These are phyloP conservation scores for Exophiala calicioides DNA, from an alignment of 2,329 filamentous ascomycete species.

Conservation along the genomic window DNA sequence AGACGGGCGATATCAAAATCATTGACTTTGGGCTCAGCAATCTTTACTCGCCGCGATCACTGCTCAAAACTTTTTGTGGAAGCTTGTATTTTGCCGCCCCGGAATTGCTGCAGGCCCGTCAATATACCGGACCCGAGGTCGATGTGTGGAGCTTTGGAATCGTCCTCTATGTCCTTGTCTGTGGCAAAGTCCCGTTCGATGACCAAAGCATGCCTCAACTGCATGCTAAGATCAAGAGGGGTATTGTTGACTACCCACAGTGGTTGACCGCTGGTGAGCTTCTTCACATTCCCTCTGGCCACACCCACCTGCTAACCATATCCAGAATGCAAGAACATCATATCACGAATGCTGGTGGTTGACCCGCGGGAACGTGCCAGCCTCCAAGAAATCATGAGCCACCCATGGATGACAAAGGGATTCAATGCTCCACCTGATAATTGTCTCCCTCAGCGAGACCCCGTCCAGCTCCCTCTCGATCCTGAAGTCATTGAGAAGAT, in stretches of 20 bases:
- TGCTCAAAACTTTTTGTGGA: slow-evolving; percentile 95
- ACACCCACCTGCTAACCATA: slow-evolving; percentile 39
- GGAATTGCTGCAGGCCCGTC: slow-evolving; percentile 86
- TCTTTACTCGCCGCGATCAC: slow-evolving; percentile 79
- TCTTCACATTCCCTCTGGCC: slow-evolving; percentile 14
- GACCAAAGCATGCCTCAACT: slow-evolving; percentile 98
- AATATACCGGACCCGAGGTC: slow-evolving; percentile 94
- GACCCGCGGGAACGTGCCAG: slow-evolving; percentile 84
- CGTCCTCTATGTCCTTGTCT: slow-evolving; percentile 93
- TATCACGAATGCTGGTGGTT: slow-evolving; percentile 93
- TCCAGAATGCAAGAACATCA: slow-evolving; percentile 86
- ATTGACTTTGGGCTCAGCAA: slow-evolving; percentile 99
- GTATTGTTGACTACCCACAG: slow-evolving; percentile 88
- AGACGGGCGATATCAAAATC: slow-evolving; percentile 98
- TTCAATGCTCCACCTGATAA: slow-evolving; percentile 87
- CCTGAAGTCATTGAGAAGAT: slow-evolving; percentile 82
- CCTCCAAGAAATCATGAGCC: slow-evolving; percentile 87
- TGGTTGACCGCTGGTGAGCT: slow-evolving; percentile 83
- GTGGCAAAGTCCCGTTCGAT: slow-evolving; percentile 97
- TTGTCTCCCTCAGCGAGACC: slow-evolving; percentile 78
- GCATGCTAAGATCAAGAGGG: slow-evolving; percentile 98
- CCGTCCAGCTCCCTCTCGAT: slow-evolving; percentile 81
- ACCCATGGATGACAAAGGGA: slow-evolving; percentile 95
- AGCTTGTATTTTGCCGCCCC: slow-evolving; percentile 97
- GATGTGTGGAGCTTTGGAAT: slow-evolving; percentile 99